A percentile compares a stretch with the other conserved stretches of the same genome.
These are phyloP conservation scores for Rehmannia glutinosa DNA, from an alignment of 257 asterid genomes.

Conservation along the genomic window DNA sequence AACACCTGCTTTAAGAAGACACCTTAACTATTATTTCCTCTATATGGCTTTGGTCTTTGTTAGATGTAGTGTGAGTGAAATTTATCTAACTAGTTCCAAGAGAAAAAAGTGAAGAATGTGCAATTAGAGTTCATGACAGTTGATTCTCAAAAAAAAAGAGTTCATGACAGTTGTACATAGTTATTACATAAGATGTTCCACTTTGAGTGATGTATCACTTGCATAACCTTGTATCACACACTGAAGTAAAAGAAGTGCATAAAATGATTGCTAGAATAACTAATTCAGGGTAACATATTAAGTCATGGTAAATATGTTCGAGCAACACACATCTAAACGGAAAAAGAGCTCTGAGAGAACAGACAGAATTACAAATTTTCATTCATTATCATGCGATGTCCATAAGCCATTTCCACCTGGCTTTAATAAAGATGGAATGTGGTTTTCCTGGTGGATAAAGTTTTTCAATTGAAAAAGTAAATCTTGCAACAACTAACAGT, in stretches of 20 bases:
- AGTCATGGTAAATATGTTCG: not conserved
- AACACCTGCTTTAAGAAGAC: not conserved
- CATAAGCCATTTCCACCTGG: not conserved
- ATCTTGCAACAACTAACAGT: constrained; percentile 16
- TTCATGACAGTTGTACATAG: not conserved
- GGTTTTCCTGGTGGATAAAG: not conserved
- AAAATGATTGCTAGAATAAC: too few relatives aligned
- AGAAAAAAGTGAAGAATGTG: not conserved
- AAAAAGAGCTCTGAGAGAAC: not conserved
- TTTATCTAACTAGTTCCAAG: too few relatives aligned
- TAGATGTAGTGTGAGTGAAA: not conserved
- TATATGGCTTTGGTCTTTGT: not conserved
- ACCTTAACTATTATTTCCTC: not conserved
- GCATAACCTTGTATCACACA: not conserved
- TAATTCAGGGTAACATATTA: not conserved
- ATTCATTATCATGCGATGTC: not conserved
- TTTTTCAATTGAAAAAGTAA: constrained; percentile 1
- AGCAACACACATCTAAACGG: not conserved
- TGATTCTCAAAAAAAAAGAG: too few relatives aligned
- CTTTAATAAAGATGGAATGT: not conserved
- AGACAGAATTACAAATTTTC: not conserved
- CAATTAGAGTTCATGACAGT: not conserved
- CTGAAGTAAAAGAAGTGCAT: too few relatives aligned
- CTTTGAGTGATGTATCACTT: not conserved
- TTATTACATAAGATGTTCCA: not conserved